phyloP scores from a whole-genome alignment of 306 rosid species.

The Casuarina equisetifolia region DNA sequence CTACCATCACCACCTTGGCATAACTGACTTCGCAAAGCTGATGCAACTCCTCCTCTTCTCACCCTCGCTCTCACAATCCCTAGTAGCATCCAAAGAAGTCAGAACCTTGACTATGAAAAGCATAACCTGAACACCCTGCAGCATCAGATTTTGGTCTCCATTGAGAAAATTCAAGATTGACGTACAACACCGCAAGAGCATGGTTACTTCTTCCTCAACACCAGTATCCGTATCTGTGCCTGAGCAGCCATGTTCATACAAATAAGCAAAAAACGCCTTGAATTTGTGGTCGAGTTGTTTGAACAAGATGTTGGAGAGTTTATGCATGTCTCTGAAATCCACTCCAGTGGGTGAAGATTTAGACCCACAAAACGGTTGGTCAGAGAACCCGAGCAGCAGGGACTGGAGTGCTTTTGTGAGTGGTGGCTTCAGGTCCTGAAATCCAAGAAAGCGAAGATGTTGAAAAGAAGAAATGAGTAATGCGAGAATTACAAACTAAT shows the following conservation, averaged over 20 bases:
- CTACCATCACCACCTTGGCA: constrained; percentile 21
- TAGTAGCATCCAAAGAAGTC: constrained; percentile 26
- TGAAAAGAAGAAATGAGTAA: neutral
- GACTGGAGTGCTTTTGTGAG: constrained; percentile 7
- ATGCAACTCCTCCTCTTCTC: constrained; percentile 13
- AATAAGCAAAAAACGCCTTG: constrained; percentile 33
- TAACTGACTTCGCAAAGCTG: constrained; percentile 38
- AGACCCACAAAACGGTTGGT: constrained; percentile 12
- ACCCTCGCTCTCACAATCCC: constrained; percentile 18
- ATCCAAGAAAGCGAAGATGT: neutral
- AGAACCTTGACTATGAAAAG: constrained; percentile 41
- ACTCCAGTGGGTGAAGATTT: neutral
- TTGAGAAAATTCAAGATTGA: constrained; percentile 41
- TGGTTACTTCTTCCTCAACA: constrained; percentile 42
- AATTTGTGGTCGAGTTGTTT: constrained; percentile 41
- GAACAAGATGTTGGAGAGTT: constrained; percentile 49
- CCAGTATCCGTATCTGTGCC: constrained; percentile 33
- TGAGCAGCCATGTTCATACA: constrained; percentile 14
- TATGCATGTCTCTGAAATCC: constrained; percentile 18
- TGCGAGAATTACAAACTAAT: neutral
- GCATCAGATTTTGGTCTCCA: constrained; percentile 32
- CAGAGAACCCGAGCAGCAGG: constrained; percentile 29
- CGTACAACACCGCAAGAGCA: constrained; percentile 63
- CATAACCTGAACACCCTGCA: constrained; percentile 38
- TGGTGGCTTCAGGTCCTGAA: constrained; percentile 36